These are phyloP conservation scores for Sanghuangporus weigelae DNA, from an alignment of 1,284 basidiomycete species.

Conservation along the genomic window DNA sequence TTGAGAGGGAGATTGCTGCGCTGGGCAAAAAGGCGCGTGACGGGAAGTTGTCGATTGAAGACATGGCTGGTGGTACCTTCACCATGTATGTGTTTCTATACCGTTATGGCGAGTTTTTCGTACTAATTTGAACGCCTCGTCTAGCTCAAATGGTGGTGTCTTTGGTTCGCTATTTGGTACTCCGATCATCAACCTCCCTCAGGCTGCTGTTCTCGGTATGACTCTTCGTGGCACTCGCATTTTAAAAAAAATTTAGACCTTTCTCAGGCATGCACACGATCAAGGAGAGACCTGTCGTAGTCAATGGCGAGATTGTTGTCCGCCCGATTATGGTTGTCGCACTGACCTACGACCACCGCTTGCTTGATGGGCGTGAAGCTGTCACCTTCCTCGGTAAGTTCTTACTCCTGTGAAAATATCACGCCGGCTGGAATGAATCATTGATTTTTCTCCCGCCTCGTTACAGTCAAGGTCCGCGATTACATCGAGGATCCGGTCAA, in stretches of 20 bases:
- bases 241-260: no score
- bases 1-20: conserved; percentile 88
- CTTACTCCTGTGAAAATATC: not conserved
- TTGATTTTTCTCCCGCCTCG: conserved; percentile 5
- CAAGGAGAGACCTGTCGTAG: conserved; percentile 92
- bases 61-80: conserved; percentile 96
- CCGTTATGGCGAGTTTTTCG: not conserved
- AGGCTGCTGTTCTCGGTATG: conserved; percentile 85
- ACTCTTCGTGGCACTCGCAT: conserved; percentile 18
- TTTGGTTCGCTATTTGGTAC: conserved; percentile 97
- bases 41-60: conserved; percentile 91
- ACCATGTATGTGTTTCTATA: conserved; percentile 69
- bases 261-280: conserved; percentile 88
- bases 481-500: conserved; percentile 65
- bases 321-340: conserved; percentile 96
- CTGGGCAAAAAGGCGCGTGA: conserved; percentile 95
- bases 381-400: conserved; percentile 92
- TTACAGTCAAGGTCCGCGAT: conserved; percentile 62
- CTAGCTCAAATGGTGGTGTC: conserved; percentile 95
- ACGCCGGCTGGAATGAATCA: conserved; percentile 14
- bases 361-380: conserved; percentile 94
- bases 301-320: conserved; percentile 92
- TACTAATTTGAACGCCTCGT: conserved; percentile 12
- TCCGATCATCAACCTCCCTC: conserved; percentile 96
- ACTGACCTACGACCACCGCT: conserved; percentile 93